Conservation (phyloP, 2,329 filamentous ascomycete species). For the Fusarium domesticum region DNA sequence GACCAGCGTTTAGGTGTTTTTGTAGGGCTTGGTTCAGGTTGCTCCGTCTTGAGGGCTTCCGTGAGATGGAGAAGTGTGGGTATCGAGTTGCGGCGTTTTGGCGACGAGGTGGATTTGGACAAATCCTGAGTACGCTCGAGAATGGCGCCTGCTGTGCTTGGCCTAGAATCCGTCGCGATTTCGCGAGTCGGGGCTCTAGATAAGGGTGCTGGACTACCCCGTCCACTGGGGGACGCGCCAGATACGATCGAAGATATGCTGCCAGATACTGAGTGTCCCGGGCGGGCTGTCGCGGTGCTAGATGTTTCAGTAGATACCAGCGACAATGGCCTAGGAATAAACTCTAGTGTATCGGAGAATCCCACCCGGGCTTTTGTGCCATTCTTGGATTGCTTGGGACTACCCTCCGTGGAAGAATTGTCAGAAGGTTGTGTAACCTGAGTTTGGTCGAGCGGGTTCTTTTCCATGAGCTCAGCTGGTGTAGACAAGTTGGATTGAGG, state of each 20-base stretch:
- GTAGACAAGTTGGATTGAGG: slow-evolving; percentile 5
- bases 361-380: slow-evolving; percentile 65
- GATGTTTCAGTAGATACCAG: slow-evolving; percentile 81
- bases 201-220: slow-evolving; percentile 38
- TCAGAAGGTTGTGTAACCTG: slow-evolving; percentile 3
- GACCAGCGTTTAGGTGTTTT: slow-evolving; percentile 58
- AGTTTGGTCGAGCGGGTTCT: background rate
- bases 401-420: slow-evolving; percentile 7
- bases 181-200: slow-evolving; percentile 42
- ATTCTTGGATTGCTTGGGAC: slow-evolving; percentile 31
- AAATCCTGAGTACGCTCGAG: slow-evolving; percentile 48
- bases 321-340: slow-evolving; percentile 78
- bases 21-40: slow-evolving; percentile 46
- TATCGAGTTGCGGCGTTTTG: slow-evolving; percentile 58
- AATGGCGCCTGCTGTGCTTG: slow-evolving; percentile 70
- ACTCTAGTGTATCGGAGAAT: slow-evolving; percentile 81
- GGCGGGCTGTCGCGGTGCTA: slow-evolving; percentile 68
- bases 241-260: slow-evolving; percentile 79
- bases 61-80: slow-evolving; percentile 49
- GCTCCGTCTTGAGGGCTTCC: slow-evolving; percentile 34
- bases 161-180: slow-evolving; percentile 48
- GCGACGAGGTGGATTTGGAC: slow-evolving; percentile 31
- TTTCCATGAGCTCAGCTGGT: slow-evolving; percentile 3
- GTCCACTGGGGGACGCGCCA: slow-evolving; percentile 44
- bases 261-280: slow-evolving; percentile 70